Evolutionary conservation across 805 yeast genomes (phyloP).

Genomic region (Saccharomycopsis capsularis): DNA sequence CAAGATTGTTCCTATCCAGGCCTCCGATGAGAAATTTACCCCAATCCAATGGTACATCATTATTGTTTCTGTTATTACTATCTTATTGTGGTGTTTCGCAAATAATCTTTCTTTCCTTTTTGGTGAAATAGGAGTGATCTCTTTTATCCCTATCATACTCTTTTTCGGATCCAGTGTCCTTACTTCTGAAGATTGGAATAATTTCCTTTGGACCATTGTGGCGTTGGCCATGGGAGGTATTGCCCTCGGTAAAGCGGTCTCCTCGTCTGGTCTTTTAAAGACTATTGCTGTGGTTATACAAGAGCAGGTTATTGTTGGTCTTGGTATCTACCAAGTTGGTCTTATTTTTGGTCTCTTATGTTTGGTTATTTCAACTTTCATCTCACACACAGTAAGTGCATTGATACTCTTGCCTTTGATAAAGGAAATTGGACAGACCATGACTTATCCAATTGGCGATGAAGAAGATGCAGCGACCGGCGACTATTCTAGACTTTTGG

Average conservation of each 20-base stretch:
- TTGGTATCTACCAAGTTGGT: slow-evolving; percentile 61
- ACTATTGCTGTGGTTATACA: slow-evolving; percentile 73
- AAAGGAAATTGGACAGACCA: slow-evolving; percentile 74
- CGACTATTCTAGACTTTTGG: slow-evolving; percentile 80
- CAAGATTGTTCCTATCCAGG: slow-evolving; percentile 47
- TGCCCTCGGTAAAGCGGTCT: slow-evolving; percentile 90
- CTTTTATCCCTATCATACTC: slow-evolving; percentile 82
- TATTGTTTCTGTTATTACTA: slow-evolving; percentile 61
- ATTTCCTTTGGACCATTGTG: slow-evolving; percentile 94
- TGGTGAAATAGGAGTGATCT: slow-evolving; percentile 97
- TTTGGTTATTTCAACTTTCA: slow-evolving; percentile 84
- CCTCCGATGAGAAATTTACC: slow-evolving; percentile 60
- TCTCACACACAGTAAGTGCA: slow-evolving; percentile 96
- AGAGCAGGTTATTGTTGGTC: slow-evolving; percentile 47
- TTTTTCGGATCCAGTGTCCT: slow-evolving; percentile 87
- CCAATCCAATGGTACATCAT: slow-evolving; percentile 70
- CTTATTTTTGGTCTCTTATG: slow-evolving; percentile 77
- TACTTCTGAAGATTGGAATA: slow-evolving; percentile 86
- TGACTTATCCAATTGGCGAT: slow-evolving; percentile 30
- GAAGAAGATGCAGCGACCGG: slow-evolving; percentile 30
- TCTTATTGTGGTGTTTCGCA: slow-evolving; percentile 83
- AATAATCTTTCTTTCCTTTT: slow-evolving; percentile 62
- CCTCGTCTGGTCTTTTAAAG: slow-evolving; percentile 78
- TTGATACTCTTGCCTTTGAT: slow-evolving; percentile 86
- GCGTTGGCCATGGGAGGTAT: slow-evolving; percentile 97